Evolutionary conservation across 306 rosid genomes (phyloP), one percentile per base, ranked within the genome.

Genomic region (Cajanus cajan): DNA sequence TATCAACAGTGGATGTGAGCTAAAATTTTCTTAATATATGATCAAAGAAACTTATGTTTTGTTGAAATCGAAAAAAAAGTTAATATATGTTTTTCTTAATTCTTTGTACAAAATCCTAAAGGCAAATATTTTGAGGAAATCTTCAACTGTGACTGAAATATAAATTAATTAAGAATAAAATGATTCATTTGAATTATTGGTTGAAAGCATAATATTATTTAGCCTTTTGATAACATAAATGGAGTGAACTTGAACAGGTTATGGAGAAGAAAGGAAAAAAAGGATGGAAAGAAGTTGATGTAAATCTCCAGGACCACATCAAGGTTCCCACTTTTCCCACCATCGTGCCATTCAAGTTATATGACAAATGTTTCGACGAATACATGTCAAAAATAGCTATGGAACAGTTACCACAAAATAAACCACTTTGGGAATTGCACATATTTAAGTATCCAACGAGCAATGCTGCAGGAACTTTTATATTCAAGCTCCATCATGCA

Each of bases 341-440:
- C 4, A 18, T 28, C 51, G 34, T 1, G 3, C 57, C 68, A 7
- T 40, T 31, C 11, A 63, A 76, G 67, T 45, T 58, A 15, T 79
- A 68, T 4, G 85, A 86, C 19, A 3, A 71, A 7, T 68, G 58
- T 19, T 2, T 84, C 51, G 71, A 86, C 1, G 84, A 88, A 25
- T 86, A 86, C 24, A 3, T 88, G 37, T 54, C 81, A 34, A 54
- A 52, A 19, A 43, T 83, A 45, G 64, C 78, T 0, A 11, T 22
- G 15, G 71, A 81, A 50, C 25, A 34, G 0, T 55, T 82, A 6
- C 13, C 78, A 7, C 34, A 73, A 11, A 51, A 51, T 33, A 88
- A 62, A 58, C 90, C 90, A 55, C 65, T 82, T 1, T 86, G 92
- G 90, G 84, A 82, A 69, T 0, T 88, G 37, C 90, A 88, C 52